Evolutionary conservation across 179 eudicot genomes (phyloP), one percentile per base, ranked within the genome.

Genomic region (Silene vulgaris): DNA sequence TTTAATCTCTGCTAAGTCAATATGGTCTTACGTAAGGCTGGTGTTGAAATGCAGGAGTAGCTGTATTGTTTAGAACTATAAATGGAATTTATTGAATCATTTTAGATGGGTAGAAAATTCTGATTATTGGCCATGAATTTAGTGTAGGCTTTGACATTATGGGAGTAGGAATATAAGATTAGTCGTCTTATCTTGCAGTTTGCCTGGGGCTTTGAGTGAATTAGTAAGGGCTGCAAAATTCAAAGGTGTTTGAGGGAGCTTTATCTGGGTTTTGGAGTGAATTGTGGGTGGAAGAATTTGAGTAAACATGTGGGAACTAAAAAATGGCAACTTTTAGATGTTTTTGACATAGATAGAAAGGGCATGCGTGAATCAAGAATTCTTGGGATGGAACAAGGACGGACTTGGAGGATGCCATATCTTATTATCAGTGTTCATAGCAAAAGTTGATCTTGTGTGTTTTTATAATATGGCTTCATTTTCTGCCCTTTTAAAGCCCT

Each of bases 361-460:
- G 16, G 26, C 13, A 48, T 37, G 26, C 1, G 6, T 19, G 48
- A 0, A 67, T 17, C 23, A 40, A 37, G 54, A 67, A 17, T 19
- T 48, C 54, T 6, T 68, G 23, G 28, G 56, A 68, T 37, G 54
- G 28, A 19, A 40, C 14, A 40, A 68, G 54, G 72, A 68, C 72
- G 8, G 8, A 40, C 40, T 37, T 37, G 8, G 14, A 37, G 23
- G n/a, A 20, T 17, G 26, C 40, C 14, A 35, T 35, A 35, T n/a
- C 48, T 32, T 66, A 20, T 37, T 6, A 32, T 67, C 54, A 37
- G 54, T 40, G 28, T 17, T 37, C 17, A 68, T 35, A 17, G 28
- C 21, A n/a, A 56, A 68, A n/a, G 72, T 40, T 19, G 5, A 13
- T 35, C 72, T 8, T 19, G 16, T 68, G 54, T 64, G 3, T 68